Evolutionary conservation across 108 stramenopile species (phyloP).

Genomic region (Cylindrotheca fusiformis): DNA sequence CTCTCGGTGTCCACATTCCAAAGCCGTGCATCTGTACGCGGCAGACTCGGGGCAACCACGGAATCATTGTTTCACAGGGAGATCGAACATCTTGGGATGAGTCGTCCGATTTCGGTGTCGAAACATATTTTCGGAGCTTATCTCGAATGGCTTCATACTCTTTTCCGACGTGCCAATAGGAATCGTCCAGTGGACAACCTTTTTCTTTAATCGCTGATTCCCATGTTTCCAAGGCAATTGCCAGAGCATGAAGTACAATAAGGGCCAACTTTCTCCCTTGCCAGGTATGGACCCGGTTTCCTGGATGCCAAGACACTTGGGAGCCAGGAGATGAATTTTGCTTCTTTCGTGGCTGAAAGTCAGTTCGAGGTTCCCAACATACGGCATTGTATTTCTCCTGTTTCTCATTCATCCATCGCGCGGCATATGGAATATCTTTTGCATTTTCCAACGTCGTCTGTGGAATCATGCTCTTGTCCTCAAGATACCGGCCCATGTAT

Average conservation of each 20-base stretch:
- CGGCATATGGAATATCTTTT: conserved; percentile 51
- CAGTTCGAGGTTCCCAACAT: conserved; percentile 61
- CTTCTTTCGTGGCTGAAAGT: conserved; percentile 29
- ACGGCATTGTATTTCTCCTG: conserved; percentile 39
- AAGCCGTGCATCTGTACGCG: conserved; percentile 22
- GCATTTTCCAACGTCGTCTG: conserved; percentile 44
- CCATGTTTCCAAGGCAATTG: conserved; percentile 57
- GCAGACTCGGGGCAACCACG: conserved; percentile 21
- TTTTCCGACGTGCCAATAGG: conserved; percentile 63
- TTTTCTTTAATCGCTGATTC: conserved; percentile 44
- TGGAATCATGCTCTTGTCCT: background rate
- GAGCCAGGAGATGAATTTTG: conserved; percentile 7
- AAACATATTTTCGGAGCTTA: conserved; percentile 24
- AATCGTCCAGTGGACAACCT: conserved; percentile 53
- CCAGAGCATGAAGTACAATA: conserved; percentile 45
- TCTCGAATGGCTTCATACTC: conserved; percentile 47
- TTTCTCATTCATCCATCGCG: conserved; percentile 53
- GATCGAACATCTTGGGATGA: conserved; percentile 27
- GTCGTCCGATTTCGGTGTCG: conserved; percentile 23
- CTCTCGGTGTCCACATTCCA: background rate
- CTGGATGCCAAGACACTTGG: conserved; percentile 57
- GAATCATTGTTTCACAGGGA: conserved; percentile 19
- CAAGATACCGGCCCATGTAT: background rate
- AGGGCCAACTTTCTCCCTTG: conserved; percentile 59
- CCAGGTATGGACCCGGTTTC: conserved; percentile 63